Percentiles rank a stretch among this genome's conserved stretches.
Conservation (phyloP, 768 basidiomycete species). For the Strobilomyces dryophilus region DNA sequence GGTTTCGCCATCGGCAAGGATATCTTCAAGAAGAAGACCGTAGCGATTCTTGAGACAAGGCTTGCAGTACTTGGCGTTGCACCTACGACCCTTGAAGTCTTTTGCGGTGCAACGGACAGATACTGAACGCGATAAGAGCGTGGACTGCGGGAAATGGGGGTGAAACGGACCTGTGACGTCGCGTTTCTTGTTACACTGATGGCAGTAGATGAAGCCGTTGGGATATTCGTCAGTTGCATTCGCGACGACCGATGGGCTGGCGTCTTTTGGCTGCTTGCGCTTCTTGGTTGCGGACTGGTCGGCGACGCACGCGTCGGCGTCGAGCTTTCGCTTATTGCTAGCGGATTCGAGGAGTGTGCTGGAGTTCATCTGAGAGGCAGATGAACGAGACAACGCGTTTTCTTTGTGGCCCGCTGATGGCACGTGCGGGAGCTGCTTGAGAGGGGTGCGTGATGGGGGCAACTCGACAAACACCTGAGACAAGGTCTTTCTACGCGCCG, state of each 20-base stretch:
- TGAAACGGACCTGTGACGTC: slow-evolving; percentile 42
- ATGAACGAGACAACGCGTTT: slow-evolving; percentile 38
- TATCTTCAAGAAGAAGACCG: slow-evolving; percentile 40
- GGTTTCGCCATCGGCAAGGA: slow-evolving; percentile 34
- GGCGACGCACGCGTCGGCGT: slow-evolving; percentile 20
- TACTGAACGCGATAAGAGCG: slow-evolving; percentile 21
- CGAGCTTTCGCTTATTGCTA: slow-evolving; percentile 49
- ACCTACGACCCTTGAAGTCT: slow-evolving; percentile 37
- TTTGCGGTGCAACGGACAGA: slow-evolving; percentile 37
- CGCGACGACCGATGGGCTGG: slow-evolving; percentile 11
- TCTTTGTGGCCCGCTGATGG: slow-evolving; percentile 41
- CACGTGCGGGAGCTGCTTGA: slow-evolving; percentile 25
- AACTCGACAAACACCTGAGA: slow-evolving; percentile 59
- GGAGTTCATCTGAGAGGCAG: slow-evolving; percentile 26
- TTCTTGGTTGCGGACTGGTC: slow-evolving; percentile 20
- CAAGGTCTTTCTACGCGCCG: slow-evolving; percentile 23
- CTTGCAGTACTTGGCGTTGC: slow-evolving; percentile 58
- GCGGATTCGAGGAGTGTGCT: slow-evolving; percentile 28
- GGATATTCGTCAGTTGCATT: slow-evolving; percentile 30
- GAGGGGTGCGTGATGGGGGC: slow-evolving; percentile 33
- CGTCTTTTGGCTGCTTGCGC: slow-evolving; percentile 28
- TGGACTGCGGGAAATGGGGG: not conserved
- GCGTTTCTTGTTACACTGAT: slow-evolving; percentile 67
- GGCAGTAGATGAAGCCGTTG: slow-evolving; percentile 53
- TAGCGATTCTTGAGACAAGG: slow-evolving; percentile 68